Conservation (phyloP, 2,329 filamentous ascomycete species). For the Fusarium graminum region DNA sequence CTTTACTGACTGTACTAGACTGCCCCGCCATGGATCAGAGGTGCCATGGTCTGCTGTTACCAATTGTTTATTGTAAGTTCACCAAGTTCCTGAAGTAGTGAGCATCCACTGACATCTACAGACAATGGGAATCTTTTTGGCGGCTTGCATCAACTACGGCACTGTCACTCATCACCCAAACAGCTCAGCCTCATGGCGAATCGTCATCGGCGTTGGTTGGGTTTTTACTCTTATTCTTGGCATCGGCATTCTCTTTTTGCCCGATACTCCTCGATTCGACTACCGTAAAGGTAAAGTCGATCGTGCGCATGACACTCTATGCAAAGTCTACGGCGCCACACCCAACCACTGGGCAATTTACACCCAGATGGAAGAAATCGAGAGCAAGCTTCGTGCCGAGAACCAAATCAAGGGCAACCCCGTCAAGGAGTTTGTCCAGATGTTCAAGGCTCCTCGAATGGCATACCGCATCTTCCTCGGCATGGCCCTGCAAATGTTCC, state of each 20-base stretch:
- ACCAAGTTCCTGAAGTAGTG: not conserved
- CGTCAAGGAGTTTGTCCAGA: slow-evolving; percentile 64
- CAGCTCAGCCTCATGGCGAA: slow-evolving; percentile 69
- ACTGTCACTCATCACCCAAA: slow-evolving; percentile 61
- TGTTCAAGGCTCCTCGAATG: slow-evolving; percentile 75
- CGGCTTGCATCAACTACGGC: slow-evolving; percentile 72
- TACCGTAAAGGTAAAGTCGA: slow-evolving; percentile 63
- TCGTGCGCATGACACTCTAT: slow-evolving; percentile 62
- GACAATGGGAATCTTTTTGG: slow-evolving; percentile 70
- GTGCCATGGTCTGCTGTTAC: slow-evolving; percentile 74
- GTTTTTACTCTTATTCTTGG: slow-evolving; percentile 64
- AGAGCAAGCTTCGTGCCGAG: slow-evolving; percentile 65
- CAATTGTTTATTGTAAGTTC: slow-evolving; percentile 74
- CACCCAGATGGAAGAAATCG: slow-evolving; percentile 66
- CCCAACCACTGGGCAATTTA: slow-evolving; percentile 61
- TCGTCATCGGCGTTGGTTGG: slow-evolving; percentile 68
- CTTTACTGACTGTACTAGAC: slow-evolving; percentile 62
- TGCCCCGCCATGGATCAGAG: slow-evolving; percentile 74
- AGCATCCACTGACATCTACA: not conserved
- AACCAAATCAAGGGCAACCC: slow-evolving; percentile 56
- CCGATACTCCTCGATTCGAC: slow-evolving; percentile 65
- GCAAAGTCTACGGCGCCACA: slow-evolving; percentile 61
- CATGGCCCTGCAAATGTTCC: slow-evolving; percentile 72
- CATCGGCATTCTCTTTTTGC: slow-evolving; percentile 63
- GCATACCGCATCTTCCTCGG: slow-evolving; percentile 72